Base-by-base conservation (phyloP, 148 eudicot species). In the Camellia granthamiana region DNA sequence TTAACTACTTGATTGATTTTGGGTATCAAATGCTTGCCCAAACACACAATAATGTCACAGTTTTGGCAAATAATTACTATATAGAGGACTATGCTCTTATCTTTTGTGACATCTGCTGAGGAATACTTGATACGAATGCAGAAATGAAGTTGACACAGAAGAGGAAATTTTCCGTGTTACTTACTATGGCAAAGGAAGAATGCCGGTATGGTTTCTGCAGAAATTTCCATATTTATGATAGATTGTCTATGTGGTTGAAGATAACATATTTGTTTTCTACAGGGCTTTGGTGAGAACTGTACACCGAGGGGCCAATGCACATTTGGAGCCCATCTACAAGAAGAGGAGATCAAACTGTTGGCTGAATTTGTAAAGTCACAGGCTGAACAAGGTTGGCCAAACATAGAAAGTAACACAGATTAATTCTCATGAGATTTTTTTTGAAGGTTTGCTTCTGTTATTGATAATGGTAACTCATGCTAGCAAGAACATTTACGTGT, bases 251-350 rank as follows among this genome's bases (percentile, higher is more conserved):
- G 19, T 9, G 5, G 18, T 30, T 19, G 51, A 23, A 77, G 19
- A 19, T 46, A 75, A 58, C 14, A 54, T 11, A 23, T 68, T 71
- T 69, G 61, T 66, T 77, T 76, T 43, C 49, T 78, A 69, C 80
- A 89, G 91, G 99, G 97, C 13, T 95, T 93, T 76, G 97, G 97
- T 10, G 90, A 85, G 81, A 87, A 88, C 67, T 95, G 99, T 78
- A 90, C 83, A 15, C 99, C 97, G 1, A 92, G 92, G 85, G 97
- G 99, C 15, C 97, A 92, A 60, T 95, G 99, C 87, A 95, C 99
- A 7, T 95, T 95, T 70, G 97, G 97, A 78, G 88, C 99, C 47
- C 92, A 94, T 68, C 77, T 95, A 64, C 82, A 81, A 46, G 99
- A 95, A 3, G 90, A 92, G 3, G 99, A 93, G 66, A 95, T 95